Percentiles rank a stretch among this genome's conserved stretches.
These are phyloP conservation scores for Phragmites australis DNA, from an alignment of 176 grass and related monocot species.

Conservation along the genomic window DNA sequence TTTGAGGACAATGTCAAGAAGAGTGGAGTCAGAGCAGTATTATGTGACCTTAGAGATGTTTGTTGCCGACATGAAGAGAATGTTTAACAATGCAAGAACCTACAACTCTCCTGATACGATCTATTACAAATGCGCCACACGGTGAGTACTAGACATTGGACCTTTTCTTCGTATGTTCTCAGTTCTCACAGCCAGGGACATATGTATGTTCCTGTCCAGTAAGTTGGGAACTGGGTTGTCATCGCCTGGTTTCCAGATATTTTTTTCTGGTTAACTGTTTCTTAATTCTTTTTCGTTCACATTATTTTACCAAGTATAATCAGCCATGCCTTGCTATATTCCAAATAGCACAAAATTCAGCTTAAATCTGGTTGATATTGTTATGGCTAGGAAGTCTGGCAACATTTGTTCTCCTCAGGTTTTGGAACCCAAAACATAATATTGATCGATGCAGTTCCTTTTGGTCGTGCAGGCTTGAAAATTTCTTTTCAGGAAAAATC, in stretches of 20 bases:
- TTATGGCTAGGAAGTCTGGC: background rate
- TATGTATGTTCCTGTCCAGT: background rate
- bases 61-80: conserved; percentile 87
- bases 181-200: background rate
- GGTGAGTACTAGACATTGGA: conserved; percentile 35
- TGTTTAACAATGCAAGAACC: conserved; percentile 86
- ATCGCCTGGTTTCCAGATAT: background rate
- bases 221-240: conserved; percentile 9
- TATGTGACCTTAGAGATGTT: conserved; percentile 99
- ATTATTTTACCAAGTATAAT: conserved; percentile 11
- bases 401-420: background rate
- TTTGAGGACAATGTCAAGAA: conserved; percentile 90
- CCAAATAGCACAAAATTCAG: background rate
- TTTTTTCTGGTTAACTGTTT: background rate
- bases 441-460: conserved; percentile 2
- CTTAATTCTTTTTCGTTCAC: background rate
- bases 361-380: background rate
- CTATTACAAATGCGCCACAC: conserved; percentile 89
- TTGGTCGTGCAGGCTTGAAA: conserved; percentile 65
- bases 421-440: background rate
- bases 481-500: conserved; percentile 73
- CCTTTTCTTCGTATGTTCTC: background rate
- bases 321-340: background rate
- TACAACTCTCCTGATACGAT: conserved; percentile 97
- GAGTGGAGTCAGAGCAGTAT: conserved; percentile 91